Evolutionary conservation across 202 grass and related monocot genomes (phyloP).

Genomic region (Zoysia matrella): DNA sequence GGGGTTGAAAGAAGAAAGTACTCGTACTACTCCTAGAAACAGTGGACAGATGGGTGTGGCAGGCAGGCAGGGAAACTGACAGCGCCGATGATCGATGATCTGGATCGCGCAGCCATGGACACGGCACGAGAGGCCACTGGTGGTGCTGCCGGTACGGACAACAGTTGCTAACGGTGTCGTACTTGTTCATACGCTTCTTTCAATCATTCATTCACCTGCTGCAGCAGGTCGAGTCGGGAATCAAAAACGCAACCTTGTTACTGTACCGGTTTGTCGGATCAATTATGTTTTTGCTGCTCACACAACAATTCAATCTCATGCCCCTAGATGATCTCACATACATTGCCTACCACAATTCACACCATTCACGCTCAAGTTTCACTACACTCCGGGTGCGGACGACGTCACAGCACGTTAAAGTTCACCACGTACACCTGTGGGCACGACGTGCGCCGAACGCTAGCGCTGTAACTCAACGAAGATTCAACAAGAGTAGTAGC

Average conservation of each 20-base stretch:
- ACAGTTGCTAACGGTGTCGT: conserved; percentile 36
- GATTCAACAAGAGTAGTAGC: too few relatives aligned
- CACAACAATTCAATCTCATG: conserved; percentile 24
- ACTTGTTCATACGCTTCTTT: conserved; percentile 28
- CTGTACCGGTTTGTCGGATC: too few relatives aligned
- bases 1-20: not conserved
- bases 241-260: too few relatives aligned
- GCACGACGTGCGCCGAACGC: too few relatives aligned
- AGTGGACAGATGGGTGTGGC: not conserved
- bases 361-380: too few relatives aligned
- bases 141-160: conserved; percentile 32
- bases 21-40: too few relatives aligned
- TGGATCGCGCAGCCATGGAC: not conserved
- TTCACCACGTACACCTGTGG: too few relatives aligned
- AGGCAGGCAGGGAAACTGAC: not conserved
- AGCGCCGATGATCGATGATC: conserved; percentile 9
- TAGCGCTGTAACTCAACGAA: too few relatives aligned
- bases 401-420: too few relatives aligned
- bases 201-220: conserved; percentile 38
- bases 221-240: not conserved
- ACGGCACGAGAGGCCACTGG: conserved; percentile 29
- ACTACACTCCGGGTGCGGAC: too few relatives aligned
- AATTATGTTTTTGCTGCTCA: too few relatives aligned
- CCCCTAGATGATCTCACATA: not conserved
- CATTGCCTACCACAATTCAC: not conserved